phyloP scores from a whole-genome alignment of 2,329 filamentous ascomycete genomes.

The Alternaria sp. region DNA sequence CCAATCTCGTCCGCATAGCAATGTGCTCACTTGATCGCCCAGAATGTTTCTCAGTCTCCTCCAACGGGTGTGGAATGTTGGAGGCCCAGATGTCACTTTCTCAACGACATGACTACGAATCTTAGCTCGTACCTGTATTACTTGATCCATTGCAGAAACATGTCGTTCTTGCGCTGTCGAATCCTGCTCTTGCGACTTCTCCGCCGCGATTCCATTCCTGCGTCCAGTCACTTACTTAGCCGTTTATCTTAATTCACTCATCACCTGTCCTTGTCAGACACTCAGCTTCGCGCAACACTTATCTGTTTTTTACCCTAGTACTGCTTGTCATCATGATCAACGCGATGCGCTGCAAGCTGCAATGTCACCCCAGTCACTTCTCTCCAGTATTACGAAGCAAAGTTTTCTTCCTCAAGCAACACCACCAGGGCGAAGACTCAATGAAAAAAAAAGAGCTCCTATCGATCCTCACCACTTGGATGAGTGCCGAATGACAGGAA shows the following conservation, averaged over 20 bases:
- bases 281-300: background rate
- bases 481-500: background rate
- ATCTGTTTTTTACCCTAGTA: background rate
- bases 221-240: too few relatives aligned
- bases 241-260: too few relatives aligned
- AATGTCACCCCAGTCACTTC: background rate
- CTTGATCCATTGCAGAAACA: background rate
- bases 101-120: background rate
- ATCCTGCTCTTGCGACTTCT: background rate
- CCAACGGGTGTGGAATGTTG: background rate
- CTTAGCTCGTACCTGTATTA: background rate
- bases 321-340: background rate
- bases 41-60: background rate
- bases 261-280: background rate
- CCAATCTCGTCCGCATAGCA: background rate
- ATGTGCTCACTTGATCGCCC: too few relatives aligned
- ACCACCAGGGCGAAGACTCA: background rate
- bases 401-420: slow-evolving; percentile 2
- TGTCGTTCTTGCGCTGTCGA: background rate
- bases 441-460: background rate
- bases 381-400: background rate
- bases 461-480: background rate
- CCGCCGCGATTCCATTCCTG: background rate
- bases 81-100: background rate
- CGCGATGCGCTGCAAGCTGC: background rate